Evolutionary conservation across 2,329 filamentous ascomycete genomes (phyloP), one percentile per base, ranked within the genome.

Genomic region (Sporothrix schenckii): DNA sequence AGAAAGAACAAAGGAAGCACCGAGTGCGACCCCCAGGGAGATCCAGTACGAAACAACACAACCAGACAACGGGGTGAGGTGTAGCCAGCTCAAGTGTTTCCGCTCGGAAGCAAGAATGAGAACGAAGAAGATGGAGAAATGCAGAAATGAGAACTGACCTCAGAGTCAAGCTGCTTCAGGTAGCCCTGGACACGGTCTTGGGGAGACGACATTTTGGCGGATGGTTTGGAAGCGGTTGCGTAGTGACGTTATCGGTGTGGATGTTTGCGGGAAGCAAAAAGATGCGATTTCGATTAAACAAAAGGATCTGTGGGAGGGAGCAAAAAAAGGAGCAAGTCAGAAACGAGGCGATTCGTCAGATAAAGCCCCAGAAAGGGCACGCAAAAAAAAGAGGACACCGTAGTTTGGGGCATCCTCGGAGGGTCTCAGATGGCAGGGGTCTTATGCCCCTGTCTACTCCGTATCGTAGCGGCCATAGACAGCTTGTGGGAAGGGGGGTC

Each of bases 141-240:
- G 74, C 73, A 72, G 71, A 66, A 27, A 27, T 47, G 74, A 74
- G 71, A 69, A 83, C 88, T 75, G 82, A 94, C 92, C 89, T 93
- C 91, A 79, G 89, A 90, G 83, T 96, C 92, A 82, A 96, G 89
- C 83, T 90, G 87, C 76, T 87, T 87, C 79, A 95, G 86, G 78
- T 92, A 90, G 77, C 91, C 86, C 81, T 93, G 90, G 75, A 90
- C 88, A 81, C 89, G 89, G 77, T 93, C 91, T 82, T 93, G 91
- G 76, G 89, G 85, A 73, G 86, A 85, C 81, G 89, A 90, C 90
- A 93, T 93, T 76, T 77, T 87, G 81, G 5, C 16, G 66, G 61
- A 21, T 66, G 58, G 56, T 58, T 63, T 24, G 44, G 27, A 49
- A 19, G 65, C n/a, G 44, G 41, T 41, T 50, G 21, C n/a, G 41